These are phyloP conservation scores for Aspergillus sparsus DNA, from an alignment of 495 filamentous ascomycete species.

Conservation along the genomic window DNA sequence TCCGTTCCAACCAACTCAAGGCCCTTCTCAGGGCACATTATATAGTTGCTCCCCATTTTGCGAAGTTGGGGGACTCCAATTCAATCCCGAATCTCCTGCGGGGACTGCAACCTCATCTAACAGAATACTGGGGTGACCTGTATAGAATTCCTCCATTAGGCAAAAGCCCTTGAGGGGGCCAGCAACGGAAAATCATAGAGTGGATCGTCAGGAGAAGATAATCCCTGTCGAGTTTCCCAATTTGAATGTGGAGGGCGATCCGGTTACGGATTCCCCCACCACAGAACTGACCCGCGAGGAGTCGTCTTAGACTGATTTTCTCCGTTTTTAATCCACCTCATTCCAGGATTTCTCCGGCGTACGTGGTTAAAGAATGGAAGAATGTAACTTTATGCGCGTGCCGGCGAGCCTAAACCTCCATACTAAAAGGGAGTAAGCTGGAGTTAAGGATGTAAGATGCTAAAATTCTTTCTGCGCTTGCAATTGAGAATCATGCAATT, in stretches of 20 bases:
- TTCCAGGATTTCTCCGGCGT: not conserved
- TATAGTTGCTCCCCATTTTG: constrained; percentile 4
- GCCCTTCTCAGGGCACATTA: not conserved
- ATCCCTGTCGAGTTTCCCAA: constrained; percentile 1
- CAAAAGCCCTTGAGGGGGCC: constrained; percentile 20
- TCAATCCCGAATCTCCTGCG: not conserved
- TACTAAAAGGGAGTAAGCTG: too few relatives aligned
- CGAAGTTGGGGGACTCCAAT: not conserved
- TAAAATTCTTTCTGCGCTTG: too few relatives aligned
- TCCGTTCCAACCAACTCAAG: not conserved
- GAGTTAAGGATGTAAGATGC: too few relatives aligned
- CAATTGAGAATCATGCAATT: too few relatives aligned
- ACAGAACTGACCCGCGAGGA: too few relatives aligned
- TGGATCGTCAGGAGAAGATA: constrained; percentile 6
- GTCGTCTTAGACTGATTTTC: not conserved
- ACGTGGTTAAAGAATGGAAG: not conserved
- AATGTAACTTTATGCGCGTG: too few relatives aligned
- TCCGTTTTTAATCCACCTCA: constrained; percentile 2
- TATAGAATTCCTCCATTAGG: constrained; percentile 10
- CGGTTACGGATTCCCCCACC: not conserved
- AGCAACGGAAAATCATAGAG: not conserved
- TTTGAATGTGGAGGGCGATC: not conserved
- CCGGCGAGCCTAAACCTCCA: too few relatives aligned
- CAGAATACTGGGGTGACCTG: not conserved
- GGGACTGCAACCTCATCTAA: not conserved